phyloP scores from a whole-genome alignment of 176 grass and related monocot genomes.

The Zizania latifolia region DNA sequence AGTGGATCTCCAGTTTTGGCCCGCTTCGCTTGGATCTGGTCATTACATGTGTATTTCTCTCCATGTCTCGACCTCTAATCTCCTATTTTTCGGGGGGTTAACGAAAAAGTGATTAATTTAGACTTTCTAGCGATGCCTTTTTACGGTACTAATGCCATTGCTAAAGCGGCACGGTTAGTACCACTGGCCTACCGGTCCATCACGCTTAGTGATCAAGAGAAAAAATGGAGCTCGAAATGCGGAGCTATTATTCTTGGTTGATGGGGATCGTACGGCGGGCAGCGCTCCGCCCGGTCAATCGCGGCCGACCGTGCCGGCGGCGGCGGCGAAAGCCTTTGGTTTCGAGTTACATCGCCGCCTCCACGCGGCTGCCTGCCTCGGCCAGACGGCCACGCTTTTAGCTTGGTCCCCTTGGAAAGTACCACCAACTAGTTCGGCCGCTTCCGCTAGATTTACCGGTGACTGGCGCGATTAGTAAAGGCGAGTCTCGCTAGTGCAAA shows the following conservation, averaged over 20 bases:
- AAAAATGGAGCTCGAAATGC: neutral
- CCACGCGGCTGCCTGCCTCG: conserved; percentile 14
- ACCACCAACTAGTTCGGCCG: conserved; percentile 17
- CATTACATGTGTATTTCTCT: neutral
- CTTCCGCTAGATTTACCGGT: neutral
- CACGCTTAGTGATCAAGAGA: neutral
- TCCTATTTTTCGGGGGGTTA: conserved; percentile 7
- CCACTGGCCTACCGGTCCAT: neutral
- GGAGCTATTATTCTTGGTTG: neutral
- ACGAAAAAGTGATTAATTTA: neutral
- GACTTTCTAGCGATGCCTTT: neutral
- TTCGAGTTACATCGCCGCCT: neutral
- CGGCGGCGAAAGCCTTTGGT: neutral
- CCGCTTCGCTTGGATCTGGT: conserved; percentile 41
- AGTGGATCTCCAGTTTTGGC: neutral
- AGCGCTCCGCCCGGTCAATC: neutral
- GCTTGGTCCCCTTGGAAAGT: conserved; percentile 10
- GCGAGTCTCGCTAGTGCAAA: neutral
- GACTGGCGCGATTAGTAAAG: neutral
- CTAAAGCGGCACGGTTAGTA: conserved; percentile 1
- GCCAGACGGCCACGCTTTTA: conserved; percentile 22
- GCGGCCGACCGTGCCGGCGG: conserved; percentile 23
- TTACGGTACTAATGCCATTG: neutral
- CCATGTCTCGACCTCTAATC: conserved; percentile 15
- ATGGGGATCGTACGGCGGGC: neutral